These are phyloP conservation scores for Beauveria asiatica DNA, from an alignment of 2,329 filamentous ascomycete species.

Conservation along the genomic window DNA sequence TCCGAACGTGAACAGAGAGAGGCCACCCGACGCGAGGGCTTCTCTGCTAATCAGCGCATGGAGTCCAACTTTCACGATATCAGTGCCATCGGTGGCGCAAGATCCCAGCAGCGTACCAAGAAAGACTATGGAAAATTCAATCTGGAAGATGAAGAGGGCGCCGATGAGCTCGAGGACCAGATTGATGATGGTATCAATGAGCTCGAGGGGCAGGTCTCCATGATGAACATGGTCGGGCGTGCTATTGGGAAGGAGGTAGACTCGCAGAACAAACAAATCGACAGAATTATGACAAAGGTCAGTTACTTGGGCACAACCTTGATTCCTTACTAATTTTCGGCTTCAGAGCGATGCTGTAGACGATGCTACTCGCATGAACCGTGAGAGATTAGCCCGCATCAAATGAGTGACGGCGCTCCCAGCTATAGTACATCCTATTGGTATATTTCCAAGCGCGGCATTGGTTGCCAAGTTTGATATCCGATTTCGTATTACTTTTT, in stretches of 20 bases:
- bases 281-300: constrained; percentile 71
- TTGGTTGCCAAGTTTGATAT: not conserved
- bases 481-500: not conserved
- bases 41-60: constrained; percentile 43
- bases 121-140: constrained; percentile 56
- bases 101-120: constrained; percentile 26
- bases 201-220: constrained; percentile 60
- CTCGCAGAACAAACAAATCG: constrained; percentile 65
- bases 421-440: not conserved
- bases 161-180: constrained; percentile 36
- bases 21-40: constrained; percentile 46
- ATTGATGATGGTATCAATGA: constrained; percentile 55
- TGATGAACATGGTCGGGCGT: constrained; percentile 63
- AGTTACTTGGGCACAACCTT: constrained; percentile 13
- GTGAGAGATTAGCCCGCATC: constrained; percentile 60
- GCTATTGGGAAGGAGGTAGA: constrained; percentile 71
- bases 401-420: constrained; percentile 18
- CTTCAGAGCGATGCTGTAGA: constrained; percentile 71
- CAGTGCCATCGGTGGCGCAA: constrained; percentile 17
- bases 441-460: not conserved
- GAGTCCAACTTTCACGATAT: constrained; percentile 40
- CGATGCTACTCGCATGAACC: constrained; percentile 72
- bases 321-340: constrained; percentile 20
- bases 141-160: constrained; percentile 61
- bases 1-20: constrained; percentile 58